These are phyloP conservation scores for Alternaria sp. DNA, from an alignment of 2,329 filamentous ascomycete genomes.

Conservation along the genomic window DNA sequence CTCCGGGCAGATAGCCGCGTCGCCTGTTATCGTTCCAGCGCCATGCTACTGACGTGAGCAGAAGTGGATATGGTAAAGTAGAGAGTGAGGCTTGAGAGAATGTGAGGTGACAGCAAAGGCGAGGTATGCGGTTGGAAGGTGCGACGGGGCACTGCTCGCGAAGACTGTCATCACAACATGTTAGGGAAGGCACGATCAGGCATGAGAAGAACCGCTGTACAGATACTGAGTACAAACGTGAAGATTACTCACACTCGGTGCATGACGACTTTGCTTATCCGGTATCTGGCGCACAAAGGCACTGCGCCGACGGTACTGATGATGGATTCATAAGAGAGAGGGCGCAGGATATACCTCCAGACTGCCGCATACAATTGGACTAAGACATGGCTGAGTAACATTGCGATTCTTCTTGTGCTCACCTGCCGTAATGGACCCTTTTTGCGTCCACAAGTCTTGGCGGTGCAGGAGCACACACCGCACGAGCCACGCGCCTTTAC, in stretches of 20 bases:
- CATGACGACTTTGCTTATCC: not conserved
- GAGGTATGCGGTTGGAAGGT: not conserved
- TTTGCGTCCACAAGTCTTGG: not conserved
- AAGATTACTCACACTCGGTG: not conserved
- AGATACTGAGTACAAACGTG: not conserved
- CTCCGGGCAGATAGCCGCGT: not conserved
- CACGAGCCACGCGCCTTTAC: not conserved
- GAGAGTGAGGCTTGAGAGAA: not conserved
- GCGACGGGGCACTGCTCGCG: not conserved
- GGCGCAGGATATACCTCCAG: not conserved
- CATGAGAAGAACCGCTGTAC: not conserved
- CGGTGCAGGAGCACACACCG: not conserved
- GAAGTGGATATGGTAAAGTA: not conserved
- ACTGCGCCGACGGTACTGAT: not conserved
- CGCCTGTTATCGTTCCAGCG: not conserved
- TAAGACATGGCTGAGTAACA: not conserved
- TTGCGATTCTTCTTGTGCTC: not conserved
- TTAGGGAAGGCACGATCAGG: not conserved
- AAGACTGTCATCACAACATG: not conserved
- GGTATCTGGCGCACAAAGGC: not conserved
- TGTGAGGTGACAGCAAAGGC: not conserved
- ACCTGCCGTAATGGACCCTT: not conserved
- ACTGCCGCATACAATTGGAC: not conserved
- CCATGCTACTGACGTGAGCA: not conserved
- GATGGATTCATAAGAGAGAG: not conserved